A percentile compares a stretch with the other conserved stretches of the same genome.
phyloP scores from a whole-genome alignment of 1,284 basidiomycete genomes.

The Moesziomyces parantarcticus region DNA sequence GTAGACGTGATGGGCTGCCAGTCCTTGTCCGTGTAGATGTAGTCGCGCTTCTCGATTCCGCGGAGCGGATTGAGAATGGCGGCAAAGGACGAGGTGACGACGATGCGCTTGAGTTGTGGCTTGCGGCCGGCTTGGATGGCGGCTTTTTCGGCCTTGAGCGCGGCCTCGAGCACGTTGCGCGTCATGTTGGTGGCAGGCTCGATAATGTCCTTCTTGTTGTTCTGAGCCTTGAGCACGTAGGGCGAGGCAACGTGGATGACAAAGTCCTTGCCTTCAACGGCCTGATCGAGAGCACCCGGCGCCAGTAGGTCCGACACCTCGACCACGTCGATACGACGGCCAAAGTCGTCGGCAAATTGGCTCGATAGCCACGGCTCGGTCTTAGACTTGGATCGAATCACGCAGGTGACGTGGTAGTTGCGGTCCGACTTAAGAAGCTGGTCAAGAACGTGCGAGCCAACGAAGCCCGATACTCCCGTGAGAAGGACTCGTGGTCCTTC shows the following conservation, averaged over 20 bases:
- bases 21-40: slow-evolving; percentile 45
- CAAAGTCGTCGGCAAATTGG: slow-evolving; percentile 25
- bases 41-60: slow-evolving; percentile 40
- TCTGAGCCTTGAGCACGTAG: slow-evolving; percentile 31
- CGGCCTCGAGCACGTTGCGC: slow-evolving; percentile 41
- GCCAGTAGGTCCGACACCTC: slow-evolving; percentile 33
- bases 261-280: slow-evolving; percentile 40
- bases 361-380: slow-evolving; percentile 36
- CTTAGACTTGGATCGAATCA: slow-evolving; percentile 41
- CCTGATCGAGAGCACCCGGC: slow-evolving; percentile 21
- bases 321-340: slow-evolving; percentile 16
- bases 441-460: slow-evolving; percentile 44
- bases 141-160: slow-evolving; percentile 30
- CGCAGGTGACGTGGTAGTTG: slow-evolving; percentile 41
- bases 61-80: slow-evolving; percentile 41
- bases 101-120: slow-evolving; percentile 39
- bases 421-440: slow-evolving; percentile 34
- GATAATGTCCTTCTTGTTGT: slow-evolving; percentile 40
- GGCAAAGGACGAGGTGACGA: slow-evolving; percentile 46
- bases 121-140: slow-evolving; percentile 17
- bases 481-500: slow-evolving; percentile 28
- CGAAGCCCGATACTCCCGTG: slow-evolving; percentile 48
- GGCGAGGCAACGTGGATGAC: slow-evolving; percentile 46
- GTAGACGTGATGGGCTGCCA: slow-evolving; percentile 39
- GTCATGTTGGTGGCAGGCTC: slow-evolving; percentile 47